Base-by-base conservation (phyloP, 768 basidiomycete species). In the Polyporus arcularius region DNA sequence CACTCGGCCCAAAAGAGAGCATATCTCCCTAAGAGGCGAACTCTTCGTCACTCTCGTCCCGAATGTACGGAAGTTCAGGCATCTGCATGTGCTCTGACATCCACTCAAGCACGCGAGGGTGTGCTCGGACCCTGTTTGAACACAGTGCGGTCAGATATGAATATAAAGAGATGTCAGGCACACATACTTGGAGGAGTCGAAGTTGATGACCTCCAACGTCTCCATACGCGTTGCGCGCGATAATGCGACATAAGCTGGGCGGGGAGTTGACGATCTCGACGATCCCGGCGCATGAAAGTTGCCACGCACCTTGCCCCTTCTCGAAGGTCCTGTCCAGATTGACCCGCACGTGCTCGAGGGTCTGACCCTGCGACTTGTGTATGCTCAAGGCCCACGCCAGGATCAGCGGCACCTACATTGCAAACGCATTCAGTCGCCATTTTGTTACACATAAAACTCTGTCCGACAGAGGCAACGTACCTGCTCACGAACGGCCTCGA, bases 361-460 rank as follows among this genome's bases (percentile, higher is more conserved):
- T 96, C 72, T 95, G 94, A 0, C 94, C 94, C 70, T 96, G 94
- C 5, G 88, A 89, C 70, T 96, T 96, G 75, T 95, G 92, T 38
- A 95, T 86, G 51, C 87, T 89, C 70, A 95, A 78, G 0, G 93
- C 92, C 90, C 92, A 95, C 0, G 94, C 87, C n/a, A 94, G 75
- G 53, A 87, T 86, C 6, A 89, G 65, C 3, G 85, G 83, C 9
- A 87, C 65, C 82, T 85, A 40, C 21, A 26, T 26, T 26, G 21
- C 21, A 26, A 26, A 26, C 21, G 21, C 21, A 26, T 26, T 26
- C 21, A 26, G 21, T 26, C 21, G 21, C 21, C 21, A 26, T 26
- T 26, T 26, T 1, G 21, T 26, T 26, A 1, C 21, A 26, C 21
- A 26, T 26, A 26, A 26, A 26, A 26, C 21, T 26, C 21, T 26